Conservation (phyloP, 202 grass and related monocot genomes). For the Schoenoplectus triqueter region DNA sequence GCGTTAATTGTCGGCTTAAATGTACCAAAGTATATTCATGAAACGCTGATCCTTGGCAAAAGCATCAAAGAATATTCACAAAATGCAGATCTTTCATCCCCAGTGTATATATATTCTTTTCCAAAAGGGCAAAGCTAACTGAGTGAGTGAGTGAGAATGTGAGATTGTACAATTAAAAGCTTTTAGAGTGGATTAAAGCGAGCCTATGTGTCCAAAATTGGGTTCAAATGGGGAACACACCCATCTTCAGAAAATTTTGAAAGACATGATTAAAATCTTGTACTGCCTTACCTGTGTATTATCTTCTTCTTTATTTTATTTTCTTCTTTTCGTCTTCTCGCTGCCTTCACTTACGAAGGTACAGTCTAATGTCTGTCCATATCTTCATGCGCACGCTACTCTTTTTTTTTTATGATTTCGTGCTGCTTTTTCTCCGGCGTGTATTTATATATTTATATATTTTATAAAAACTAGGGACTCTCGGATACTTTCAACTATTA, state of each 20-base stretch:
- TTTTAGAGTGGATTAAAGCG: not conserved
- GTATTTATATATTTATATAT: too few species aligned
- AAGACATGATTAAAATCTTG: not conserved
- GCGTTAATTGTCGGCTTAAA: not conserved
- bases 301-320: too few species aligned
- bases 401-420: too few species aligned
- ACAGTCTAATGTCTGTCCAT: too few species aligned
- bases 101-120: too few species aligned
- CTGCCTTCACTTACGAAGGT: too few species aligned
- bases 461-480: too few species aligned
- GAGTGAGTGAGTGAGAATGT: not conserved
- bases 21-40: not conserved
- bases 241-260: not conserved
- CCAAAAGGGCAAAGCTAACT: not conserved
- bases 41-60: not conserved
- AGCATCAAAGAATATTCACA: slow-evolving; percentile 1
- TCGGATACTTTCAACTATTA: too few species aligned
- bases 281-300: not conserved
- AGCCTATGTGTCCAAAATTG: slow-evolving; percentile 24
- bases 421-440: too few species aligned
- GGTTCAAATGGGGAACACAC: not conserved
- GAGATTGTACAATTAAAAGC: slow-evolving; percentile 16
- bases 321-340: too few species aligned
- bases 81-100: not conserved
- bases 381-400: too few species aligned